Evolutionary conservation across 2,329 filamentous ascomycete species (phyloP).

Genomic region (Mycosphaerella sp.): DNA sequence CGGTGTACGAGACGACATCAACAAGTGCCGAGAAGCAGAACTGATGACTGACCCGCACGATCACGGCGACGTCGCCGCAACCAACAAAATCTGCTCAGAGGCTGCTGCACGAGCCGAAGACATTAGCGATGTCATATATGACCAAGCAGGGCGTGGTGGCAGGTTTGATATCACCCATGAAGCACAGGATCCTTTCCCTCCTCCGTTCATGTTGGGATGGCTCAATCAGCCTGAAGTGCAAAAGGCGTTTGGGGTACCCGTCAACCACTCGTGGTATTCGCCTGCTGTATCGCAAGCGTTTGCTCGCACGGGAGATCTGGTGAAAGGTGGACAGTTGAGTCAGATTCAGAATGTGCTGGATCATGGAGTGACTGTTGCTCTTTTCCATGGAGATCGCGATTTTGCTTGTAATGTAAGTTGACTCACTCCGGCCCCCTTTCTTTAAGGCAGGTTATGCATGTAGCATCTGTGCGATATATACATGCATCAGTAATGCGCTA

Average conservation of each 20-base stretch:
- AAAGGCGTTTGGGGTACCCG: conserved; percentile 51
- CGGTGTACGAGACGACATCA: conserved; percentile 51
- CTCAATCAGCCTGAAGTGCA: conserved; percentile 55
- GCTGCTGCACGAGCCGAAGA: conserved; percentile 37
- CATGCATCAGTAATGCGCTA: too few species aligned
- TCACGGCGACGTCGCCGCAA: conserved; percentile 35
- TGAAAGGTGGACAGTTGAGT: conserved; percentile 31
- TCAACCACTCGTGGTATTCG: conserved; percentile 26
- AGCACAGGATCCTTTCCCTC: conserved; percentile 40
- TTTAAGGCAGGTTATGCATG: too few species aligned
- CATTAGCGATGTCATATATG: conserved; percentile 45
- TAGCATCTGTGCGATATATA: too few species aligned
- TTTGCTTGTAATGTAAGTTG: conserved; percentile 41
- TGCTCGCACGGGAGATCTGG: conserved; percentile 40
- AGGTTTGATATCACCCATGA: conserved; percentile 52
- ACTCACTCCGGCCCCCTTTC: neutral
- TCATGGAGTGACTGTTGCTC: conserved; percentile 51
- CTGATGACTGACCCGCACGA: conserved; percentile 48
- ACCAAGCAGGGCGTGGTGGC: conserved; percentile 40
- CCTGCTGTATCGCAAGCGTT: conserved; percentile 40
- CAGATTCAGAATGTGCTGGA: conserved; percentile 40
- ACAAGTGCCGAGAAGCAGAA: conserved; percentile 46
- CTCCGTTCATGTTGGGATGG: conserved; percentile 50
- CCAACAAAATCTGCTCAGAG: conserved; percentile 26
- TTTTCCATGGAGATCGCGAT: conserved; percentile 63